Percentiles rank a stretch among this genome's conserved stretches.
Evolutionary conservation across 1,139 yeast genomes (phyloP).

Genomic region (Geotrichum klebahnii): DNA sequence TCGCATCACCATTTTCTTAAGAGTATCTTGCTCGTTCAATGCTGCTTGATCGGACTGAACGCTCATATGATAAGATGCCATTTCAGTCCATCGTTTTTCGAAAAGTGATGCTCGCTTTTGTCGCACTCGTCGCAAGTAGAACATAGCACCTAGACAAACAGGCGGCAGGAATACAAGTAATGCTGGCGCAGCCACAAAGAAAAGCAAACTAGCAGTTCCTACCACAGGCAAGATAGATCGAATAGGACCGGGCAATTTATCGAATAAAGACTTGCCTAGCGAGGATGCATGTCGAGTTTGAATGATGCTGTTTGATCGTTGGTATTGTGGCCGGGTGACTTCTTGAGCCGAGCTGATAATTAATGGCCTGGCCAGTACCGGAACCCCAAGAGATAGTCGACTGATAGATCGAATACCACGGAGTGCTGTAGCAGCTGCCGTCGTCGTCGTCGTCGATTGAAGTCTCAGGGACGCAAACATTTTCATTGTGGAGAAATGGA

Average conservation of each 20-base stretch:
- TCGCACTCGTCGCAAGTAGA: constrained; percentile 26
- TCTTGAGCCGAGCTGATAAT: neutral
- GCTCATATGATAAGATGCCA: constrained; percentile 31
- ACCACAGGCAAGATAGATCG: constrained; percentile 19
- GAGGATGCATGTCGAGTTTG: neutral
- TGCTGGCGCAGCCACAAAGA: constrained; percentile 30
- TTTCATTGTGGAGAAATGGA: too few species aligned
- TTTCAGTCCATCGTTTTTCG: constrained; percentile 32
- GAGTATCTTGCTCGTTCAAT: constrained; percentile 21
- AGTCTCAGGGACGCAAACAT: too few species aligned
- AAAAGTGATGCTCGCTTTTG: constrained; percentile 25
- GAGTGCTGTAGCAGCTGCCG: too few species aligned
- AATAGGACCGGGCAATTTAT: constrained; percentile 18
- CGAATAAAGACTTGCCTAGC: constrained; percentile 2
- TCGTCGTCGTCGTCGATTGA: too few species aligned
- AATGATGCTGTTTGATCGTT: neutral
- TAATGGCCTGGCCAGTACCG: too few species aligned
- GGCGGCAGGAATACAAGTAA: constrained; percentile 29
- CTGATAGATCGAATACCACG: too few species aligned
- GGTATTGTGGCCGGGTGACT: neutral
- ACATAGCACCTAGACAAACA: constrained; percentile 27
- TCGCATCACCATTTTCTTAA: constrained; percentile 25
- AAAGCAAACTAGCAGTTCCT: constrained; percentile 21
- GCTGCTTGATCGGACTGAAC: constrained; percentile 25
- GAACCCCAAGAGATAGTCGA: too few species aligned